Conservation (phyloP, 352 stramenopile genomes). For the Thraustochytrium aureum region DNA sequence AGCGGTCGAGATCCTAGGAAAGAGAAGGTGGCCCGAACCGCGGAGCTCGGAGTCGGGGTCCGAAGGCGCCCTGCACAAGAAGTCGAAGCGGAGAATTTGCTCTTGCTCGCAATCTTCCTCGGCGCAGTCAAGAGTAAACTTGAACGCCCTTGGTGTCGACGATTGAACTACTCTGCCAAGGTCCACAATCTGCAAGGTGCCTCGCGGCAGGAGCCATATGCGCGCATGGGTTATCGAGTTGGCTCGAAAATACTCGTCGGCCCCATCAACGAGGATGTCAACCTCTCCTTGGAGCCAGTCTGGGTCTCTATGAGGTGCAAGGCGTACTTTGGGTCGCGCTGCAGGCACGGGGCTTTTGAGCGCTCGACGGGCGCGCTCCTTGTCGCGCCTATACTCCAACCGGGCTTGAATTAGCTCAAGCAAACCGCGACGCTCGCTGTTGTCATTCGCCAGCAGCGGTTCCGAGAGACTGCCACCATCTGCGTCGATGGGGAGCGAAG, state of each 20-base stretch:
- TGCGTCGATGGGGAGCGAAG: no score
- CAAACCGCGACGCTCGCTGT: not conserved
- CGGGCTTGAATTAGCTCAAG: not conserved
- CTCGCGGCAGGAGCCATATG: not conserved
- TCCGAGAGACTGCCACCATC: not conserved
- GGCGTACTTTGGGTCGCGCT: no score
- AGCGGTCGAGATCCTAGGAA: not conserved
- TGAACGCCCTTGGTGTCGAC: no score
- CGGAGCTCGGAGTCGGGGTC: not conserved
- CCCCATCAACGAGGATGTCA: not conserved
- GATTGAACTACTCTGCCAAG: no score
- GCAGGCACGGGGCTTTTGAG: no score
- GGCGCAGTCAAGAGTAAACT: not conserved
- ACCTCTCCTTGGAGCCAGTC: not conserved
- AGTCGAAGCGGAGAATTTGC: constrained; percentile 34
- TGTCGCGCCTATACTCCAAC: no score
- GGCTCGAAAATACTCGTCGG: not conserved
- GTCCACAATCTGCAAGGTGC: not conserved
- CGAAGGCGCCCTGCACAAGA: not conserved
- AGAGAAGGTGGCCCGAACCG: not conserved
- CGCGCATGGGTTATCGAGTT: not conserved
- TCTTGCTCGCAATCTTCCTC: not conserved
- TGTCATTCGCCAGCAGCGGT: not conserved
- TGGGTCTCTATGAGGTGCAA: no score
- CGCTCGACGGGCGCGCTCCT: no score